A percentile compares a stretch with the other conserved stretches of the same genome.
Conservation (phyloP, 73 alveolate species). For the Strombidium stylifer region DNA sequence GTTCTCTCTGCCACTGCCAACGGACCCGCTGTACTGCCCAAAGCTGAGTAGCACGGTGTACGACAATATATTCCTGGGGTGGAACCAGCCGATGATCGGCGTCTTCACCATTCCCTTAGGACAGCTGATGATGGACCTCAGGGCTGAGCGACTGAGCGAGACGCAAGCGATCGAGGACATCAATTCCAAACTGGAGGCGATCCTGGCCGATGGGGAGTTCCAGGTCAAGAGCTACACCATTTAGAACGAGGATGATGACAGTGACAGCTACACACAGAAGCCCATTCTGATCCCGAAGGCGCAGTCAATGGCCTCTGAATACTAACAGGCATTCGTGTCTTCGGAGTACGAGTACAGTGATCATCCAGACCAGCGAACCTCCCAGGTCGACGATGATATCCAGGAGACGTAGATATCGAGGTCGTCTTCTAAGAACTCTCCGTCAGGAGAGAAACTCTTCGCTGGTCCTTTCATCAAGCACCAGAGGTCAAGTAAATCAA, state of each 20-base stretch:
- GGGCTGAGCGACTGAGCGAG: constrained; percentile 64
- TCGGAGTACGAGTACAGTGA: no score
- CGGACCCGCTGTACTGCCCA: constrained; percentile 72
- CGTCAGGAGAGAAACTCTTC: no score
- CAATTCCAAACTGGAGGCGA: constrained; percentile 48
- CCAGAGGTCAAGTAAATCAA: no score
- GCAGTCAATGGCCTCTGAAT: neutral
- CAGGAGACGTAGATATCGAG: no score
- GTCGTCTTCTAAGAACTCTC: no score
- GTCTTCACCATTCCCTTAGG: constrained; percentile 82
- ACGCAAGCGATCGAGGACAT: constrained; percentile 49
- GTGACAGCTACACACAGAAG: neutral
- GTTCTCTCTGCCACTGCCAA: constrained; percentile 87
- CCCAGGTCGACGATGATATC: no score
- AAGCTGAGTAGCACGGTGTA: constrained; percentile 80
- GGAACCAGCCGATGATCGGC: constrained; percentile 89
- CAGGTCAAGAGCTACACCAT: neutral
- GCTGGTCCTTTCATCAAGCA: no score
- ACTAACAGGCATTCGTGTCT: neutral
- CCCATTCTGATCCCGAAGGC: constrained; percentile 45
- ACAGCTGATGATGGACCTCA: constrained; percentile 55
- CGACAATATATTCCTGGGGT: constrained; percentile 89
- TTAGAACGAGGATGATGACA: neutral
- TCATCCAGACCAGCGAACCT: no score
- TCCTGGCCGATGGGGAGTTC: constrained; percentile 25